Evolutionary conservation across 805 yeast species (phyloP).

Genomic region (Suhomyces faveliae): DNA sequence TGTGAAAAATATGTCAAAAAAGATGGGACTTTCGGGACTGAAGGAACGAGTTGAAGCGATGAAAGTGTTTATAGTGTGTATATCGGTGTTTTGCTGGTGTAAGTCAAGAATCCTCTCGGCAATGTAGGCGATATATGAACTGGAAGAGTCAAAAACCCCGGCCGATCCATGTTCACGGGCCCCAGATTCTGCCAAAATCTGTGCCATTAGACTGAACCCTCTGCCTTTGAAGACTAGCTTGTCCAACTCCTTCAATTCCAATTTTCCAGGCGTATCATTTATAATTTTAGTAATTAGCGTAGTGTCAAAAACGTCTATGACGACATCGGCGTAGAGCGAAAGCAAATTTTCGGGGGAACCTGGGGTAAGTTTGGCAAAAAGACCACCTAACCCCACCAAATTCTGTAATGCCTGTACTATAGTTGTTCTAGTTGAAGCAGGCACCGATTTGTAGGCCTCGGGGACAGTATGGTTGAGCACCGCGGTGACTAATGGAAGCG

Average conservation of each 20-base stretch:
- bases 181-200: constrained; percentile 11
- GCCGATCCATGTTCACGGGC: constrained; percentile 8
- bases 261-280: not conserved
- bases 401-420: constrained; percentile 20
- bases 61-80: constrained; percentile 14
- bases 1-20: constrained; percentile 25
- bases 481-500: constrained; percentile 12
- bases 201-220: constrained; percentile 24
- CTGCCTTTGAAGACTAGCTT: constrained; percentile 37
- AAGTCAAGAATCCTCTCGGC: constrained; percentile 16
- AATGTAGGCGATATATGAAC: constrained; percentile 22
- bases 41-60: constrained; percentile 23
- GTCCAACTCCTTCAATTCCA: constrained; percentile 33
- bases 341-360: not conserved
- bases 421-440: constrained; percentile 9
- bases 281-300: not conserved
- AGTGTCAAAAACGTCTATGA: not conserved
- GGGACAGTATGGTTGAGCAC: constrained; percentile 36
- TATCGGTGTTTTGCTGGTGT: constrained; percentile 8
- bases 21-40: constrained; percentile 13
- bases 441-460: constrained; percentile 23
- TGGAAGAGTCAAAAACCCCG: constrained; percentile 13
- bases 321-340: not conserved
- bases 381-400: constrained; percentile 32
- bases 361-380: constrained; percentile 15